Conservation (phyloP, 805 yeast species). For the Saccharomyces eubayanus region DNA sequence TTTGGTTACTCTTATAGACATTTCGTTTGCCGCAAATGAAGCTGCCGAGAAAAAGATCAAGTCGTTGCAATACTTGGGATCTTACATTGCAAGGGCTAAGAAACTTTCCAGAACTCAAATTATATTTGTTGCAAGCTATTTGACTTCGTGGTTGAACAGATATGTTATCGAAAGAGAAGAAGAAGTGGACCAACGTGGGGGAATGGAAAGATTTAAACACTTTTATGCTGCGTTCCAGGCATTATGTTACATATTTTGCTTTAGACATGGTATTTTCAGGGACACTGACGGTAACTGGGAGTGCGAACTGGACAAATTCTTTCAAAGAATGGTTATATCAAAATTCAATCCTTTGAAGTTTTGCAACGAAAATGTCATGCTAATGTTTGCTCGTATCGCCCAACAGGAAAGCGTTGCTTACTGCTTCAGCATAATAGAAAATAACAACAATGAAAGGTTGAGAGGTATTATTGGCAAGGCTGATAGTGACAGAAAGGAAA, state of each 20-base stretch:
- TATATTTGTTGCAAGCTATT: constrained; percentile 70
- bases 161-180: constrained; percentile 77
- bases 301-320: constrained; percentile 71
- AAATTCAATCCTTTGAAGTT: constrained; percentile 89
- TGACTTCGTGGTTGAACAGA: constrained; percentile 75
- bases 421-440: constrained; percentile 88
- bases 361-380: constrained; percentile 88
- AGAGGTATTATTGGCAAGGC: constrained; percentile 36
- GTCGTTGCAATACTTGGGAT: constrained; percentile 85
- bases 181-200: constrained; percentile 59
- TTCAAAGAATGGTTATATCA: constrained; percentile 76
- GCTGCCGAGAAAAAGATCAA: constrained; percentile 70
- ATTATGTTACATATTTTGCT: constrained; percentile 82
- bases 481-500: constrained; percentile 14
- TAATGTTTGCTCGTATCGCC: constrained; percentile 87
- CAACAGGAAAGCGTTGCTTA: constrained; percentile 85
- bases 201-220: constrained; percentile 87
- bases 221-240: constrained; percentile 91
- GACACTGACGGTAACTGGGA: constrained; percentile 53
- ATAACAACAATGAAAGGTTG: constrained; percentile 52
- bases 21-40: constrained; percentile 65
- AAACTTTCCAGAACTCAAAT: constrained; percentile 64
- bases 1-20: constrained; percentile 71
- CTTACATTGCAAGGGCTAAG: constrained; percentile 82
- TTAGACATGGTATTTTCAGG: constrained; percentile 59